Evolutionary conservation across 202 grass and related monocot species (phyloP), one percentile per base, ranked within the genome.

Genomic region (Panicum hallii): DNA sequence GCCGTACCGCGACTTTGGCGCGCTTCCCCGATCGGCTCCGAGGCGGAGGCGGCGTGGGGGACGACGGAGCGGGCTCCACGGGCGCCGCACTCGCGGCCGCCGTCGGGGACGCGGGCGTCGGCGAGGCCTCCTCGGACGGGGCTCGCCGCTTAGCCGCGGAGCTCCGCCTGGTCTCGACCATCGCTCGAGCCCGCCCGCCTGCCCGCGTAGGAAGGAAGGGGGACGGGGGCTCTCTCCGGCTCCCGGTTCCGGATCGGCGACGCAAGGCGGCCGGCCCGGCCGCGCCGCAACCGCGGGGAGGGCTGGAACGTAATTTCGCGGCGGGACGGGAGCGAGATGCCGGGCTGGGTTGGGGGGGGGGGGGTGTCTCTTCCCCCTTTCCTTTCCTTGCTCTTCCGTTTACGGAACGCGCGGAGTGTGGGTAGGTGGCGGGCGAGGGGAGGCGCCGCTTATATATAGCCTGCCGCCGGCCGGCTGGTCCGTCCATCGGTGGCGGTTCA

Each of bases 121-220:
- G 56, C 5, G 86, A 46, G 17, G 78, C 7, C 3, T 86, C 79
- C 70, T 79, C 77, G 40, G 83, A 45, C 4, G 87, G 6, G 8
- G 23, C 53, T 72, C 52, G 84, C 67, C 49, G 88, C 84, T 90
- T 90, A 19, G 81, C 91, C 3, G 89, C 95, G 38, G 95, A 81
- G 86, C 93, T 95, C 49, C 95, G 79, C 81, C 95, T 74, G 26
- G 95, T 98, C 9, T 95, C 95, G 12, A 98, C 95, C 95, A 98
- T 98, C 85, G 90, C 84, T 14, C 4, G 30, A 40, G 15, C 58
- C 32, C 60, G 28, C 16, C 36, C 36, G 36, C 3, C 36, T 4
- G 36, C 36, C 36, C 36, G 36, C 36, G 3, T 2, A 4, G 36
- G 36, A 38, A 38, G 49, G 10, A 2, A 7, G 17, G 61, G 28